Percentiles rank a stretch among this genome's conserved stretches.
phyloP scores from a whole-genome alignment of 345 rosid genomes.

The Raphanus sativus region DNA sequence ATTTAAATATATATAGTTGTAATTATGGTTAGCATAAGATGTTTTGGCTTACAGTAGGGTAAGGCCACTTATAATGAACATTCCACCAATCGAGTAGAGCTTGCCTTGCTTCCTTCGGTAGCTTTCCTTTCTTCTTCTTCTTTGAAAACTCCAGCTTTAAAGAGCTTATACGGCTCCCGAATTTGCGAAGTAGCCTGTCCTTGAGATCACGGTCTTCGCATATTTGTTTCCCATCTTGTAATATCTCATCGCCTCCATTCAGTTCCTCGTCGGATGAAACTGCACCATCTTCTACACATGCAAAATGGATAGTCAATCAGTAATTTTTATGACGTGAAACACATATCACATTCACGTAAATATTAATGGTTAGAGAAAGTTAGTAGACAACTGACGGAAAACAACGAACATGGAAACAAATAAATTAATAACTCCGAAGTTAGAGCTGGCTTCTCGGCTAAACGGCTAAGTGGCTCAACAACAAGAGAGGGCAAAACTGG shows the following conservation, averaged over 20 bases:
- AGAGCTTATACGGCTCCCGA: slow-evolving; percentile 70
- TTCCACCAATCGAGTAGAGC: slow-evolving; percentile 81
- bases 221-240: slow-evolving; percentile 47
- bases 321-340: background rate
- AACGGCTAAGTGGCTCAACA: slow-evolving; percentile 29
- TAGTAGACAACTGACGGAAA: background rate
- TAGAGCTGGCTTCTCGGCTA: slow-evolving; percentile 18
- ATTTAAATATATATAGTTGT: background rate
- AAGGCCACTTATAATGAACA: slow-evolving; percentile 83
- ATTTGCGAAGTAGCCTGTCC: slow-evolving; percentile 57
- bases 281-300: slow-evolving; percentile 53
- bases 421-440: background rate
- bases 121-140: slow-evolving; percentile 88
- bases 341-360: background rate
- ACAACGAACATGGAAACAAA: background rate
- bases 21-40: background rate
- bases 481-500: slow-evolving; percentile 24
- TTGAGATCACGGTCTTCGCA: slow-evolving; percentile 67
- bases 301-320: background rate
- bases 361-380: background rate
- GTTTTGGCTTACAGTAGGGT: slow-evolving; percentile 62
- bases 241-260: slow-evolving; percentile 62
- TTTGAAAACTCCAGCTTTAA: slow-evolving; percentile 79
- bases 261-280: slow-evolving; percentile 70
- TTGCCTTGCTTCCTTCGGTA: slow-evolving; percentile 84